Evolutionary conservation across 768 basidiomycete species (phyloP).

Genomic region (Lanmaoa pseudosensibilis): DNA sequence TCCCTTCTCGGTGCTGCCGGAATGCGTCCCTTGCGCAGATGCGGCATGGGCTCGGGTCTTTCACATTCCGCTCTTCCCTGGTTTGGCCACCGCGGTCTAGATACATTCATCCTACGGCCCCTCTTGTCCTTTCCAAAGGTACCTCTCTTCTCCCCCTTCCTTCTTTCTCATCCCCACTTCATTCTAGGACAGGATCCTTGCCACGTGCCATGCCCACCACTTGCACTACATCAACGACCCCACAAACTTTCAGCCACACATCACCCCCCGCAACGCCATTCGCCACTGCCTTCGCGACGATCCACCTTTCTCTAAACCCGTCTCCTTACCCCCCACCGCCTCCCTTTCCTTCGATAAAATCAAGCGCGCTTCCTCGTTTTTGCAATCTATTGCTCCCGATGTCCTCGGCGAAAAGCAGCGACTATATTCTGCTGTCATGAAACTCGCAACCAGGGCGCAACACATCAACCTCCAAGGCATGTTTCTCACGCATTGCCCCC

Average conservation of each 20-base stretch:
- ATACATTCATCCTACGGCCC: constrained; percentile 70
- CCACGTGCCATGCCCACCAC: constrained; percentile 65
- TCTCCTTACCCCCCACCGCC: constrained; percentile 33
- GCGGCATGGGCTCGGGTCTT: constrained; percentile 68
- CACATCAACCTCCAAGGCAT: constrained; percentile 50
- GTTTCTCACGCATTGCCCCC: background rate
- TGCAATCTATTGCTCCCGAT: constrained; percentile 36
- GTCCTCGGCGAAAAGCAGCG: constrained; percentile 35
- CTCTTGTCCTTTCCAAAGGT: constrained; percentile 72
- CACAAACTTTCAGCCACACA: constrained; percentile 72
- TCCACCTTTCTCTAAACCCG: constrained; percentile 13
- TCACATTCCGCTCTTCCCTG: constrained; percentile 35
- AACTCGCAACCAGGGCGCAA: constrained; percentile 38
- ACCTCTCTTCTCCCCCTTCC: constrained; percentile 1
- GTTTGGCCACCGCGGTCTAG: constrained; percentile 58
- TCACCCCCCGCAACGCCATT: constrained; percentile 73
- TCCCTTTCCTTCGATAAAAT: constrained; percentile 35
- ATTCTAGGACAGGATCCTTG: constrained; percentile 72
- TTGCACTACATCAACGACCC: constrained; percentile 64
- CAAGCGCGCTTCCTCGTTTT: constrained; percentile 27
- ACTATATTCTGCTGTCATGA: constrained; percentile 39
- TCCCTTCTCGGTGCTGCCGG: constrained; percentile 58
- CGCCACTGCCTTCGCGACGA: constrained; percentile 43
- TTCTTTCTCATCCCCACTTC: background rate
- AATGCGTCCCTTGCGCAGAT: constrained; percentile 66